Evolutionary conservation across 2,329 filamentous ascomycete species (phyloP).

Genomic region (Pseudogymnoascus sp.): DNA sequence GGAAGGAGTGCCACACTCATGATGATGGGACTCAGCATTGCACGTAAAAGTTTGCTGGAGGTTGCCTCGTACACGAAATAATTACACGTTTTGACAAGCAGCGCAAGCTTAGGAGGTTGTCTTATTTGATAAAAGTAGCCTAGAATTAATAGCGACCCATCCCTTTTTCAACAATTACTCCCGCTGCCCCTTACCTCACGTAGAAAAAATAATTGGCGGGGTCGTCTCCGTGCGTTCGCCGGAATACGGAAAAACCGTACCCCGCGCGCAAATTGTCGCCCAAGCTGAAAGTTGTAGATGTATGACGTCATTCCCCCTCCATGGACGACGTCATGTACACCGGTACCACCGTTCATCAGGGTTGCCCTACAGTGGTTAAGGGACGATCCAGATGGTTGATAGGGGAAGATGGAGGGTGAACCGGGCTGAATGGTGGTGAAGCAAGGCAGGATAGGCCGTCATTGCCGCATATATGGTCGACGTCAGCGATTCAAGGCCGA

Average conservation of each 20-base stretch:
- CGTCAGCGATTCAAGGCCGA: neutral
- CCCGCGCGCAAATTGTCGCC: neutral
- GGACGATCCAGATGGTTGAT: neutral
- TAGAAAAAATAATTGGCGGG: neutral
- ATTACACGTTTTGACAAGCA: neutral
- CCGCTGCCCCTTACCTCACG: neutral
- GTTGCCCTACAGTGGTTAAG: neutral
- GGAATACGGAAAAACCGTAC: neutral
- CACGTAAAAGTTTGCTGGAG: conserved; percentile 17
- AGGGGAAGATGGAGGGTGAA: neutral
- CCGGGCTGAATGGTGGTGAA: neutral
- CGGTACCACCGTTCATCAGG: neutral
- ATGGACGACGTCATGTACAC: neutral
- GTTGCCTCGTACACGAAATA: neutral
- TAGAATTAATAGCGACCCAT: neutral
- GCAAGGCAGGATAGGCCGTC: neutral
- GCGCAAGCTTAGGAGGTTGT: neutral
- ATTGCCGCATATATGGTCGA: neutral
- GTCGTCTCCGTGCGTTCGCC: no score
- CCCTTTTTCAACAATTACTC: neutral
- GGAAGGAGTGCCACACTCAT: conserved; percentile 34
- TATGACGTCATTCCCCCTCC: neutral
- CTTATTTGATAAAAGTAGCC: neutral
- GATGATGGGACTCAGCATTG: conserved; percentile 34
- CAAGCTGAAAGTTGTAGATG: neutral